phyloP scores from a whole-genome alignment of 495 filamentous ascomycete genomes.

The Umbilicaria muhlenbergii region DNA sequence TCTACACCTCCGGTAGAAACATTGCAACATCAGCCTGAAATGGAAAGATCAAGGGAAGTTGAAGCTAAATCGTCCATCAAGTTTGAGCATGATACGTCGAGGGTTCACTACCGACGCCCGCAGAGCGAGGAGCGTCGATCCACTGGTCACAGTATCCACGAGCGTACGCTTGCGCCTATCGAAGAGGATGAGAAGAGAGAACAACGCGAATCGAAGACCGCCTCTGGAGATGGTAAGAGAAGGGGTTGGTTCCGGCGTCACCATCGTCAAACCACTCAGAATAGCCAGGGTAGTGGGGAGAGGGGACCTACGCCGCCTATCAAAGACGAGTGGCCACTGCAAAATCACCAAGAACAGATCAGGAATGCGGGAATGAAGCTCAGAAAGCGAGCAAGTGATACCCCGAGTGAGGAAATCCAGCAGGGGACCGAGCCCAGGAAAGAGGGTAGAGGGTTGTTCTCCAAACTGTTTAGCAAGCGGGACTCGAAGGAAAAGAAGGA shows the following conservation, averaged over 20 bases:
- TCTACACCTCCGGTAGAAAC: slow-evolving; percentile 11
- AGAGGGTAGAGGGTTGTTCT: slow-evolving; percentile 12
- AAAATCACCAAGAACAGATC: not conserved
- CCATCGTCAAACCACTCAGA: slow-evolving; percentile 1
- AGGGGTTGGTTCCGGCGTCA: slow-evolving; percentile 51
- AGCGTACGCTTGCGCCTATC: slow-evolving; percentile 13
- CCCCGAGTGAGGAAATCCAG: slow-evolving; percentile 5
- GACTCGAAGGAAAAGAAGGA: slow-evolving; percentile 6
- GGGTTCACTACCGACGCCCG: not conserved
- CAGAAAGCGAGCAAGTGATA: slow-evolving; percentile 1
- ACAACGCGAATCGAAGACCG: slow-evolving; percentile 5
- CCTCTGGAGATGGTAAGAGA: slow-evolving; percentile 32
- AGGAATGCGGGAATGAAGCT: not conserved
- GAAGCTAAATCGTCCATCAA: too few species aligned
- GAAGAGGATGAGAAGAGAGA: slow-evolving; percentile 12
- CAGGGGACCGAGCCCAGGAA: slow-evolving; percentile 3
- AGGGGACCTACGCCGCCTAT: slow-evolving; percentile 12
- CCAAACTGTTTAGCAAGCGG: slow-evolving; percentile 16
- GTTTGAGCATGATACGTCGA: too few species aligned
- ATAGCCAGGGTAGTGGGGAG: slow-evolving; percentile 4
- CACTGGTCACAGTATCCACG: slow-evolving; percentile 4
- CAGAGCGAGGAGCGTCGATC: slow-evolving; percentile 3
- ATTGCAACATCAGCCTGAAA: not conserved
- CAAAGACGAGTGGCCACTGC: slow-evolving; percentile 5
- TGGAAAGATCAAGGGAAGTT: too few species aligned